Evolutionary conservation across 108 stramenopile genomes (phyloP), one percentile per base, ranked within the genome.

Genomic region (Cyclotella choctawhatcheeana): DNA sequence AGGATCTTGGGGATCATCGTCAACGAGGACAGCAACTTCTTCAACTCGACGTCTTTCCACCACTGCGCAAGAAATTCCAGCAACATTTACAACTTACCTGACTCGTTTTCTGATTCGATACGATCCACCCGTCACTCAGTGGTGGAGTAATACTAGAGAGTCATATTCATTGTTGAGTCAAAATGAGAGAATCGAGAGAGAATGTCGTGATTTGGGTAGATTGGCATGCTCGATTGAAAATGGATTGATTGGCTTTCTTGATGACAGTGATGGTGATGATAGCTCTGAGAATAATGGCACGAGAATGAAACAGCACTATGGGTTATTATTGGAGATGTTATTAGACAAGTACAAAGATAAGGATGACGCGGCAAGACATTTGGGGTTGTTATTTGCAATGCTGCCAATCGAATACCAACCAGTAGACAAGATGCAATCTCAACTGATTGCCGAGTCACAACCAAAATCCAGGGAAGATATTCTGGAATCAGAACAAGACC

Each of bases 361-460:
- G 56, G 71, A 72, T 16, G 74, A 64, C 0, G 77, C 79, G 0
- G 68, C 44, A 24, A 71, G 89, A 44, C 86, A 94, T 59, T 74
- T 92, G 25, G 77, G 68, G 10, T 29, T 94, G 2, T 67, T 91
- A 24, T 91, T 90, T 73, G 71, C 88, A 4, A 79, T 88, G 71
- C 73, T 94, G 13, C 93, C 93, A 1, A n/a, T 64, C n/a, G 54
- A 77, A 26, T 64, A 88, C 51, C 93, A 94, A 81, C 93, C 93
- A 14, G 65, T 65, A 2, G 76, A 75, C 2, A 12, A 47, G 13
- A 26, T 82, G 47, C 31, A 27, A 54, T 51, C 56, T 59, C 31
- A 58, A 70, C 32, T n/a, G n/a, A n/a, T 68, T 22, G 25, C 50
- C 30, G 26, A 62, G 70, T 40, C 37, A 12, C 6, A 8, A 12